phyloP scores from a whole-genome alignment of 2,329 filamentous ascomycete genomes.

The Aspergillus japonicus region DNA sequence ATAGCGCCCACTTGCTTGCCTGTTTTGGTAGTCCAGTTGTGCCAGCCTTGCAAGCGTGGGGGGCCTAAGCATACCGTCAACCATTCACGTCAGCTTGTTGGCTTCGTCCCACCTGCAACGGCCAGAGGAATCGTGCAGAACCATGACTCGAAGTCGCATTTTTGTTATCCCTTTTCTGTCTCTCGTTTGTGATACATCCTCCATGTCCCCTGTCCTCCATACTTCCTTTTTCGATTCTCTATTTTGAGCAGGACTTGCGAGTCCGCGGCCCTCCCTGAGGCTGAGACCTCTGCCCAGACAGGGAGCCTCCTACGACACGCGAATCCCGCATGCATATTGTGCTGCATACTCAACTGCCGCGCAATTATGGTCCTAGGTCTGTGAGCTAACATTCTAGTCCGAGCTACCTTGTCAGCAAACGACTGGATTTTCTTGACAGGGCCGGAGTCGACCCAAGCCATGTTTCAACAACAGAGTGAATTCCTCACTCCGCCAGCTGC shows the following conservation, averaged over 20 bases:
- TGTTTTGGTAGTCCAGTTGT: not conserved
- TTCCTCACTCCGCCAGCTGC: not conserved
- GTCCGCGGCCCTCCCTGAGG: constrained; percentile 1
- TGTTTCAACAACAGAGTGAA: not conserved
- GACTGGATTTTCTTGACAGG: not conserved
- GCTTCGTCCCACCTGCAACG: not conserved
- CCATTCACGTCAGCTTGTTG: not conserved
- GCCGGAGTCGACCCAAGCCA: not conserved
- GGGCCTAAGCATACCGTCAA: constrained; percentile 3
- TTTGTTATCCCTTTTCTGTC: not conserved
- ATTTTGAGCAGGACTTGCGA: not conserved
- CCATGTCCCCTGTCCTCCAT: not conserved
- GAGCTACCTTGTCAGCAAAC: not conserved
- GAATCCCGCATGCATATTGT: constrained; percentile 4
- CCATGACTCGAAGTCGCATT: not conserved
- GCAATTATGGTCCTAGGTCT: not conserved
- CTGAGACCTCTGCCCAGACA: not conserved
- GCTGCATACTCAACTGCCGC: not conserved
- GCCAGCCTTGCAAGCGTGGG: constrained; percentile 1
- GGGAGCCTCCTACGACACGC: not conserved
- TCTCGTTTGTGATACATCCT: not conserved
- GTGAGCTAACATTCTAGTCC: not conserved
- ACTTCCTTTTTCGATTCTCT: not conserved
- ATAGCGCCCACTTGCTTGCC: not conserved
- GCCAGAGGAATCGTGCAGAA: not conserved